Percentiles rank a stretch among this genome's conserved stretches.
phyloP scores from a whole-genome alignment of 2,329 filamentous ascomycete genomes.

The Aureobasidium sp. region DNA sequence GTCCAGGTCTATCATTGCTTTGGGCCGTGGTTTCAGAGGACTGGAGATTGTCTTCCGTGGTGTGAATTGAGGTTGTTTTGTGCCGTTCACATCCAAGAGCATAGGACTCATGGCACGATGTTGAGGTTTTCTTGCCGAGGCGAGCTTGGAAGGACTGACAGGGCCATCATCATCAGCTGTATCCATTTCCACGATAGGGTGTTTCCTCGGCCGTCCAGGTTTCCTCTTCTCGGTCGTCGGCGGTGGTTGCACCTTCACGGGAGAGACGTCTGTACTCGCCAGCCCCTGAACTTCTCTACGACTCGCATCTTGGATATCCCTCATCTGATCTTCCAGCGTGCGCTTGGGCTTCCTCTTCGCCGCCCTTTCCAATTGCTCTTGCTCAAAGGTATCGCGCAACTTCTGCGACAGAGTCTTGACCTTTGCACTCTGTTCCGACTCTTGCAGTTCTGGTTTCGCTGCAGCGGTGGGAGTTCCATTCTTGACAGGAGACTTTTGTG shows the following conservation, averaged over 20 bases:
- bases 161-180: neutral
- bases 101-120: neutral
- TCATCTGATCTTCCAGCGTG: slow-evolving; percentile 27
- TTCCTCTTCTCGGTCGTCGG: neutral
- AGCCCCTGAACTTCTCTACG: slow-evolving; percentile 12
- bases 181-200: neutral
- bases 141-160: neutral
- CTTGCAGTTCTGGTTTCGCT: neutral
- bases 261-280: neutral
- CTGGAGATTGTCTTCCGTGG: neutral
- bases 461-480: neutral
- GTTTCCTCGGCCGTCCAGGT: slow-evolving; percentile 13
- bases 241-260: neutral
- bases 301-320: slow-evolving; percentile 21
- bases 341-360: slow-evolving; percentile 20
- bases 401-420: slow-evolving; percentile 1
- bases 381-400: neutral
- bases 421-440: neutral
- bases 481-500: neutral
- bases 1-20: neutral
- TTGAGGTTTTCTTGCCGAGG: neutral
- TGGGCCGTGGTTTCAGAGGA: neutral
- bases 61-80: neutral
- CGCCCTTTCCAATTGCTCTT: slow-evolving; percentile 9
- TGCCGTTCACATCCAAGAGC: neutral